These are phyloP conservation scores for Podila verticillata DNA, from an alignment of 192 early-diverging fungal genomes.

Conservation along the genomic window DNA sequence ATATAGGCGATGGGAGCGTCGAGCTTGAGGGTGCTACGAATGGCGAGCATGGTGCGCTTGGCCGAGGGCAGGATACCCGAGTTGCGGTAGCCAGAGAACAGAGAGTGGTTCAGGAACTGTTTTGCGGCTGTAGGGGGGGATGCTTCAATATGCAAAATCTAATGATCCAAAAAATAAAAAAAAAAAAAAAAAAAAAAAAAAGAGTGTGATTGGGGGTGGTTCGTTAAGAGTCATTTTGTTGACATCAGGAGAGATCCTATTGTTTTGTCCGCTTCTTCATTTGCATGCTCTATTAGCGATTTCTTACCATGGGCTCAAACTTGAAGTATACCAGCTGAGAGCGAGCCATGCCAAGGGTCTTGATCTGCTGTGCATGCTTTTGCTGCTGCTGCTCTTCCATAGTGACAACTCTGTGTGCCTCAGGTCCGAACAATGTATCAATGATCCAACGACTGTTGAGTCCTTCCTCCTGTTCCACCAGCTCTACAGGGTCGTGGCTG, in stretches of 20 bases:
- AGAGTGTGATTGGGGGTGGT: too few relatives aligned
- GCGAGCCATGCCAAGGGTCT: constrained; percentile 13
- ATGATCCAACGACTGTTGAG: constrained; percentile 29
- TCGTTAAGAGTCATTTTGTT: not conserved
- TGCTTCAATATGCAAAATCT: constrained; percentile 66
- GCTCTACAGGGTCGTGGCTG: constrained; percentile 54
- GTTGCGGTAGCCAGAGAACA: constrained; percentile 61
- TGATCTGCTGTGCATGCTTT: constrained; percentile 1
- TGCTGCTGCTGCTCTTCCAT: constrained; percentile 25
- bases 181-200: constrained; percentile 3
- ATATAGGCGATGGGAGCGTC: constrained; percentile 64
- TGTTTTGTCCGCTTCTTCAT: not conserved
- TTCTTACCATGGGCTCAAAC: constrained; percentile 62
- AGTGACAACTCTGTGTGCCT: constrained; percentile 27
- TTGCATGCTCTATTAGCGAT: not conserved
- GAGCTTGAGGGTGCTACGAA: constrained; percentile 60
- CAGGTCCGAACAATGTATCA: constrained; percentile 43
- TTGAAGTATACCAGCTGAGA: constrained; percentile 59
- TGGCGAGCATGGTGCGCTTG: constrained; percentile 63
- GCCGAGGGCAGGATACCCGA: constrained; percentile 59
- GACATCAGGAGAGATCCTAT: too few relatives aligned
- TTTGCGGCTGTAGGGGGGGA: constrained; percentile 57
- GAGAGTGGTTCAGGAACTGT: constrained; percentile 52
- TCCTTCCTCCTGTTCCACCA: constrained; percentile 18
- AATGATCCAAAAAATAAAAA: not conserved